A percentile compares a stretch with the other conserved stretches of the same genome.
These are phyloP conservation scores for Alternaria atra DNA, from an alignment of 2,329 filamentous ascomycete genomes.

Conservation along the genomic window DNA sequence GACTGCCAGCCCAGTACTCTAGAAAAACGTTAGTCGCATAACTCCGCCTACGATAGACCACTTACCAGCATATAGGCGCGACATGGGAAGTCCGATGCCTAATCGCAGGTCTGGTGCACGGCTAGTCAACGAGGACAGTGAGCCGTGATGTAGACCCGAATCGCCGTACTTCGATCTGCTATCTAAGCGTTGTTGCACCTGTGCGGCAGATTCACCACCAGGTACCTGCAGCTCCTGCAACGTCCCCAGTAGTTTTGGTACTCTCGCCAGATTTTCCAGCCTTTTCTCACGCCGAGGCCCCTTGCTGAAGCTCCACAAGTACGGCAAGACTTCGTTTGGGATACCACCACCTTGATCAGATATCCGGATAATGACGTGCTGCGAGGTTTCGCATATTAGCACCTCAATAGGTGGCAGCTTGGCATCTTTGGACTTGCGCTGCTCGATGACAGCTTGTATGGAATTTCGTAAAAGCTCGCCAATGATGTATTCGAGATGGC, in stretches of 20 bases:
- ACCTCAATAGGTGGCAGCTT: constrained; percentile 86
- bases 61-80: constrained; percentile 79
- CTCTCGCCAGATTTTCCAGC: constrained; percentile 83
- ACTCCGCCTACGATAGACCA: neutral
- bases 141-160: constrained; percentile 60
- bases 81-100: constrained; percentile 93
- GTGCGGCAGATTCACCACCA: constrained; percentile 22
- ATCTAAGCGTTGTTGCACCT: constrained; percentile 29
- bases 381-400: constrained; percentile 89
- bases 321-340: constrained; percentile 81
- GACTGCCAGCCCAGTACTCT: constrained; percentile 95
- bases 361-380: constrained; percentile 95
- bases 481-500: constrained; percentile 95
- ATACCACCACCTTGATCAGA: constrained; percentile 96
- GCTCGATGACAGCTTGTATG: constrained; percentile 89
- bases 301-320: constrained; percentile 97
- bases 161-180: constrained; percentile 36
- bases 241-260: constrained; percentile 91
- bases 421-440: constrained; percentile 60
- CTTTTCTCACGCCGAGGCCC: constrained; percentile 80
- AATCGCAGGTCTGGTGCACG: constrained; percentile 86
- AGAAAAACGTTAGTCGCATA: neutral
- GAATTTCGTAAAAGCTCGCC: constrained; percentile 95
- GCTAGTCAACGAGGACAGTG: constrained; percentile 80
- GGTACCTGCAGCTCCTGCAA: constrained; percentile 79